A percentile compares a stretch with the other conserved stretches of the same genome.
Conservation (phyloP, 805 yeast genomes). For the Hanseniaspora thailandica region DNA sequence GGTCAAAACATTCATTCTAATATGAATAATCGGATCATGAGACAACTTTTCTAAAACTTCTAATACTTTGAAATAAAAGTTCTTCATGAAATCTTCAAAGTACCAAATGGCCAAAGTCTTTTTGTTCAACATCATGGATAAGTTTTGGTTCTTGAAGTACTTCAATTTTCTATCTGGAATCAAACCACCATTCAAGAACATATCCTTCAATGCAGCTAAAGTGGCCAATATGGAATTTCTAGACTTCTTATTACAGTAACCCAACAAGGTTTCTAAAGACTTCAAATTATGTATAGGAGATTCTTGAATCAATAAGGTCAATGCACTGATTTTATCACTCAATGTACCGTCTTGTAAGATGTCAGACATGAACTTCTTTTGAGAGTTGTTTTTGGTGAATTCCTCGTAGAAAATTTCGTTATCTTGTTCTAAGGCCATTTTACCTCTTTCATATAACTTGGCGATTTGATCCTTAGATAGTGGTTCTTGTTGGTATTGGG, state of each 20-base stretch:
- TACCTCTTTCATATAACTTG: slow-evolving; percentile 53
- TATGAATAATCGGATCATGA: slow-evolving; percentile 87
- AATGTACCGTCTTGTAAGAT: slow-evolving; percentile 85
- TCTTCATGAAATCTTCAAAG: slow-evolving; percentile 82
- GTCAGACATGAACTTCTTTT: slow-evolving; percentile 76
- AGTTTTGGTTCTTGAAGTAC: slow-evolving; percentile 66
- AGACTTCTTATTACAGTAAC: slow-evolving; percentile 79
- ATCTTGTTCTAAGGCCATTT: slow-evolving; percentile 53
- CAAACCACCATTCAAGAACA: slow-evolving; percentile 60
- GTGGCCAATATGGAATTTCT: slow-evolving; percentile 89
- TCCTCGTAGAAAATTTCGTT: slow-evolving; percentile 61
- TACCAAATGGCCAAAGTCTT: slow-evolving; percentile 60
- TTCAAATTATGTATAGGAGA: slow-evolving; percentile 84
- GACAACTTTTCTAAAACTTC: slow-evolving; percentile 65
- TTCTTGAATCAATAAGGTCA: slow-evolving; percentile 85
- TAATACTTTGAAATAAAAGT: slow-evolving; percentile 59
- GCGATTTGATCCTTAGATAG: slow-evolving; percentile 45
- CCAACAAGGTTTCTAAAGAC: slow-evolving; percentile 65
- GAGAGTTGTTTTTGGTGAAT: slow-evolving; percentile 64
- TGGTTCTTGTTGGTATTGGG: slow-evolving; percentile 19
- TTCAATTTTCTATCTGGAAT: slow-evolving; percentile 75
- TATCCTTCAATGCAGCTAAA: slow-evolving; percentile 78
- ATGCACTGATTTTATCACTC: slow-evolving; percentile 87
- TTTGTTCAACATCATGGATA: slow-evolving; percentile 36
- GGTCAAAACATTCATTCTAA: slow-evolving; percentile 61